Evolutionary conservation across 345 rosid species (phyloP), one percentile per base, ranked within the genome.

Genomic region (Luvunga scandens): DNA sequence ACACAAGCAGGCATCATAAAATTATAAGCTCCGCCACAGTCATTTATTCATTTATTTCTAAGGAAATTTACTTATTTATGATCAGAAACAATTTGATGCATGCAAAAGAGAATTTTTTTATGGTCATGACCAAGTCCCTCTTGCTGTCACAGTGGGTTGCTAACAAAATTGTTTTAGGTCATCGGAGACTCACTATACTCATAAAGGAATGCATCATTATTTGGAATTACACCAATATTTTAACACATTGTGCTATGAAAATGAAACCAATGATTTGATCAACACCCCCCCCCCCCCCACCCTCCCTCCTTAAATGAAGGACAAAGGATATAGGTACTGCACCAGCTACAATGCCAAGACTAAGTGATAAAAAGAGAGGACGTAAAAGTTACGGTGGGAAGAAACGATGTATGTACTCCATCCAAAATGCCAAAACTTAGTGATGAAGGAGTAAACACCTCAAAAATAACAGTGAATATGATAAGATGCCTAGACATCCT

Each of bases 391-490:
- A 92, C 79, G 5, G 92, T 87, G 86, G 19, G 22, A 18, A 53
- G 22, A 53, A 16, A 53, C 0, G 7, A 53, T 18, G 56, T 18
- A 53, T 16, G 12, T 6, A 22, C 6, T 21, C 22, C 7, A 33
- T 55, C 45, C 19, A 71, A 21, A 72, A 72, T 33, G 31, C 10
- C 14, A 22, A 57, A 50, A 36, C 24, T n/a, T 22, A 38, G 24
- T 18, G 21, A 19, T 28, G 21, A 48, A 70, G 30, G 27, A 28
- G 38, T 13, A 22, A 21, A 10, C 31, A 91, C 99, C 99, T 96
- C 99, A 48, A 94, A 82, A 65, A 94, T 25, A 67, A 94, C 81
- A 9, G 92, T 87, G 86, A 91, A 89, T n/a, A 85, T 9, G 71
- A 96, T 79, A 86, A 94, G 86, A 80, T 92, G 83, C 67, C 94